A percentile compares a stretch with the other conserved stretches of the same genome.
Evolutionary conservation across 495 filamentous ascomycete genomes (phyloP).

Genomic region (Chaetomium cochliodes): DNA sequence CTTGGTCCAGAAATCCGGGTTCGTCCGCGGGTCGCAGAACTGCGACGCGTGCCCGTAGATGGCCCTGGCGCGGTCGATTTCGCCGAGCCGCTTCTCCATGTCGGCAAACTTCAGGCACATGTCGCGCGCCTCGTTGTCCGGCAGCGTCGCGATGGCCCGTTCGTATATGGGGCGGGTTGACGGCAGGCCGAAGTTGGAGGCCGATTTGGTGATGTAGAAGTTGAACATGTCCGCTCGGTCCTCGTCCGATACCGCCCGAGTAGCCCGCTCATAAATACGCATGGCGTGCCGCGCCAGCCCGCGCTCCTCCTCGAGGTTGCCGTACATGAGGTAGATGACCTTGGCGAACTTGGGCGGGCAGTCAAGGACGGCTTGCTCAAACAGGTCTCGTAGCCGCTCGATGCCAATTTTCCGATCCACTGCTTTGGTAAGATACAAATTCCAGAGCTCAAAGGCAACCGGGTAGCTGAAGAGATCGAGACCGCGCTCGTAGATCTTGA

Average conservation of each 20-base stretch:
- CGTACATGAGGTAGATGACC: slow-evolving; percentile 95
- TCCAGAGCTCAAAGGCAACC: slow-evolving; percentile 98
- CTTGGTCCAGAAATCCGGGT: slow-evolving; percentile 87
- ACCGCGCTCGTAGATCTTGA: slow-evolving; percentile 96
- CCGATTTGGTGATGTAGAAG: slow-evolving; percentile 98
- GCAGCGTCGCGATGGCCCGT: slow-evolving; percentile 84
- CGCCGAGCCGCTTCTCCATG: slow-evolving; percentile 94
- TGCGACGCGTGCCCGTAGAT: slow-evolving; percentile 97
- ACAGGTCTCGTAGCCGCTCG: slow-evolving; percentile 90
- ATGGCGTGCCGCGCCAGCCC: slow-evolving; percentile 96
- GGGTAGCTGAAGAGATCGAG: slow-evolving; percentile 97
- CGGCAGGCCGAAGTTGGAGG: slow-evolving; percentile 94
- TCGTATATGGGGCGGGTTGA: slow-evolving; percentile 98
- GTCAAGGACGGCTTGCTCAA: slow-evolving; percentile 94
- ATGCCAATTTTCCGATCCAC: slow-evolving; percentile 94
- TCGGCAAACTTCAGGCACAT: slow-evolving; percentile 99
- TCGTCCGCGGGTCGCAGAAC: slow-evolving; percentile 93
- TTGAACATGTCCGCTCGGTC: slow-evolving; percentile 98
- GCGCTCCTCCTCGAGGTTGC: slow-evolving; percentile 93
- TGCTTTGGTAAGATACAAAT: slow-evolving; percentile 95
- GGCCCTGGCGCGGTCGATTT: slow-evolving; percentile 92
- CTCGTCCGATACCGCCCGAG: slow-evolving; percentile 91
- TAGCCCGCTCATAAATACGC: slow-evolving; percentile 98
- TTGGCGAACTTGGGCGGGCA: slow-evolving; percentile 96
- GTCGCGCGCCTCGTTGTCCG: slow-evolving; percentile 89